phyloP scores from a whole-genome alignment of 2,329 filamentous ascomycete species.

The Thermomyces lanuginosus region DNA sequence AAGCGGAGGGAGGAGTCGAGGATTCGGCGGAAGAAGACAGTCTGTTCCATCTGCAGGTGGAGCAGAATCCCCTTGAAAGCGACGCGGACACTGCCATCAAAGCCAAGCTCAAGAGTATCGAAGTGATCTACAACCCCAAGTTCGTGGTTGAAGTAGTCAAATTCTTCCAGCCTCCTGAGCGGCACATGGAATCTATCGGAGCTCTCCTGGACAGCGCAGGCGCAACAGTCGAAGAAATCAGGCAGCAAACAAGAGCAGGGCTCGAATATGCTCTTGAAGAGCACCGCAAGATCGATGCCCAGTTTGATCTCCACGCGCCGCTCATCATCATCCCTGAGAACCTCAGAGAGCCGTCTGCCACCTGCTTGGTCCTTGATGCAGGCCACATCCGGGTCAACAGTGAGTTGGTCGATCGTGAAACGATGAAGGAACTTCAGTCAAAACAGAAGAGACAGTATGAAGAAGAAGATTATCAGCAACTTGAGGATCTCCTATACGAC shows the following conservation, averaged over 20 bases:
- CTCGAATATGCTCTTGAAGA: conserved; percentile 93
- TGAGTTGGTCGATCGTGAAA: conserved; percentile 82
- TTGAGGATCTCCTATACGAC: conserved; percentile 95
- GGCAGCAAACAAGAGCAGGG: conserved; percentile 88
- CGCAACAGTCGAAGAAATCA: conserved; percentile 82
- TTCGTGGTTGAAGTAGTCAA: conserved; percentile 81
- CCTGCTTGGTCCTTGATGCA: conserved; percentile 86
- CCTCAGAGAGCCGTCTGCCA: conserved; percentile 62
- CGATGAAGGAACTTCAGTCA: conserved; percentile 71
- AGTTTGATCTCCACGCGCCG: conserved; percentile 86
- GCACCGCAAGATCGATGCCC: conserved; percentile 94
- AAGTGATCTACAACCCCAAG: conserved; percentile 93
- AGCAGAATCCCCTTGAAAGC: conserved; percentile 86
- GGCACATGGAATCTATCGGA: conserved; percentile 96
- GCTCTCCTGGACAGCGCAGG: conserved; percentile 92
- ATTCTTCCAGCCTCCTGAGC: conserved; percentile 91
- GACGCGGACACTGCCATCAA: conserved; percentile 82
- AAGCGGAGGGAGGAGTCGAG: conserved; percentile 23
- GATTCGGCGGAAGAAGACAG: conserved; percentile 45
- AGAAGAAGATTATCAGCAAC: conserved; percentile 69
- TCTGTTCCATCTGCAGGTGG: conserved; percentile 83
- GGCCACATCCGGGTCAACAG: conserved; percentile 91
- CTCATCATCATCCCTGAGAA: conserved; percentile 93
- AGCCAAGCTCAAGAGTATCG: conserved; percentile 83
- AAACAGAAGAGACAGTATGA: conserved; percentile 81